Conservation (phyloP, 2,329 filamentous ascomycete genomes). For the Gaeumannomyces sp. region DNA sequence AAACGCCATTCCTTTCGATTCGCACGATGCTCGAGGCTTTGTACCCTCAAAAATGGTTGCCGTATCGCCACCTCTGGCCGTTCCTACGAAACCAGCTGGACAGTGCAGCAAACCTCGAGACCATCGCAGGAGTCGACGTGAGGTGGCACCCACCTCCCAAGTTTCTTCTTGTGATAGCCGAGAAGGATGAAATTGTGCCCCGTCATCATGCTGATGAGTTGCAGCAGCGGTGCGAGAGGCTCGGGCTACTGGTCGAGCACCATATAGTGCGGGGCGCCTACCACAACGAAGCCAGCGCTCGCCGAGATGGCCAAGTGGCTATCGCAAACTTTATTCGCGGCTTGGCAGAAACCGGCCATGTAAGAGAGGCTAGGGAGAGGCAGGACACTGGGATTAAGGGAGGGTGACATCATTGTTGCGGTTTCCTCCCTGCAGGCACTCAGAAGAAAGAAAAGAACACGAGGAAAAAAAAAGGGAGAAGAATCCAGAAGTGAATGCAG, state of each 20-base stretch:
- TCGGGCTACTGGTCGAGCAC: constrained; percentile 40
- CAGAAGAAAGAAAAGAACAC: no score
- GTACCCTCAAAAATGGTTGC: constrained; percentile 75
- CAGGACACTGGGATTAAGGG: not conserved
- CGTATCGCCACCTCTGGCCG: constrained; percentile 67
- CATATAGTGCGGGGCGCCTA: constrained; percentile 41
- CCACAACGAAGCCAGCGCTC: constrained; percentile 50
- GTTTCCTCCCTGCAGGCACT: no score
- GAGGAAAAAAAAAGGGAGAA: not conserved
- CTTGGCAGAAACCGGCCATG: not conserved
- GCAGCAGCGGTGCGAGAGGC: constrained; percentile 38
- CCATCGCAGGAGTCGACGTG: constrained; percentile 27
- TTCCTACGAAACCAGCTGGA: constrained; percentile 63
- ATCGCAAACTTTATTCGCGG: constrained; percentile 36
- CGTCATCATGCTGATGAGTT: constrained; percentile 41
- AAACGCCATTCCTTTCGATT: constrained; percentile 70
- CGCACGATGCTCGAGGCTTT: constrained; percentile 63
- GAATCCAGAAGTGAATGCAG: no score
- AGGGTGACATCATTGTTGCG: not conserved
- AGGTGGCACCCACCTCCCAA: constrained; percentile 23
- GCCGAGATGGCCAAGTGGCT: constrained; percentile 35
- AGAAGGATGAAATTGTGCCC: constrained; percentile 54
- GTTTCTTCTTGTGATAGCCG: constrained; percentile 49
- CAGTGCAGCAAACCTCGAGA: constrained; percentile 43
- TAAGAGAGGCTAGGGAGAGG: not conserved